Conservation (phyloP, 495 filamentous ascomycete genomes). For the Aspergillus indologenus region DNA sequence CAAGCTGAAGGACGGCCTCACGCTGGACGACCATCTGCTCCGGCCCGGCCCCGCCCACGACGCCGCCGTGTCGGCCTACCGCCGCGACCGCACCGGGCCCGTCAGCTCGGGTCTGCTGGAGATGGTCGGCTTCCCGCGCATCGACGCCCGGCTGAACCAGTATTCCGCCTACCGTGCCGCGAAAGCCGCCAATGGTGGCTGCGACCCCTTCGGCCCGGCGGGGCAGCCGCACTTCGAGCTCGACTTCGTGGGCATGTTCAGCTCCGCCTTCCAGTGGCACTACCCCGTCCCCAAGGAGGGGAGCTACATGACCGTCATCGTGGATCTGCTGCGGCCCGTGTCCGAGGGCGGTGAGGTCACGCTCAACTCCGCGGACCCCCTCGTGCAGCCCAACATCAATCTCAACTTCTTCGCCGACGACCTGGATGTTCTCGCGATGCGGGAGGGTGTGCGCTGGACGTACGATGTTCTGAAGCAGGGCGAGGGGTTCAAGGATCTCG, state of each 20-base stretch:
- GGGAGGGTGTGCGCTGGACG: constrained; percentile 53
- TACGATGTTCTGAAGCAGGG: constrained; percentile 55
- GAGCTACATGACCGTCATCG: constrained; percentile 54
- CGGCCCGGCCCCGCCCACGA: constrained; percentile 45
- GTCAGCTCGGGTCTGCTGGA: constrained; percentile 51
- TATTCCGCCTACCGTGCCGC: constrained; percentile 47
- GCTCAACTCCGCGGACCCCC: constrained; percentile 49
- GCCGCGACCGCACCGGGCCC: constrained; percentile 49
- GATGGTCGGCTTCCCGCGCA: constrained; percentile 54
- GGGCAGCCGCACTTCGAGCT: constrained; percentile 65
- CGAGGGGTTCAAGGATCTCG: constrained; percentile 56
- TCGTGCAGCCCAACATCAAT: constrained; percentile 55
- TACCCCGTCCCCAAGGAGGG: constrained; percentile 49
- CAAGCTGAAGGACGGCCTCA: constrained; percentile 51
- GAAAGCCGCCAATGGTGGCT: constrained; percentile 48
- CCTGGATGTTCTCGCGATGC: constrained; percentile 55
- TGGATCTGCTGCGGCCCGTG: constrained; percentile 56
- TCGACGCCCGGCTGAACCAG: constrained; percentile 49
- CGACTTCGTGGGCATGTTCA: constrained; percentile 61
- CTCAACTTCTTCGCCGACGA: constrained; percentile 57
- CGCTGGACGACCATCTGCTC: constrained; percentile 53
- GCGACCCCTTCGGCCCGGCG: constrained; percentile 57
- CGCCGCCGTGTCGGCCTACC: constrained; percentile 44
- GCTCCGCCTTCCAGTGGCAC: constrained; percentile 63
- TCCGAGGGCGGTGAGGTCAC: constrained; percentile 48